Percentiles rank a stretch among this genome's conserved stretches.
Evolutionary conservation across 768 basidiomycete species (phyloP).

Genomic region (Suillus americanus): DNA sequence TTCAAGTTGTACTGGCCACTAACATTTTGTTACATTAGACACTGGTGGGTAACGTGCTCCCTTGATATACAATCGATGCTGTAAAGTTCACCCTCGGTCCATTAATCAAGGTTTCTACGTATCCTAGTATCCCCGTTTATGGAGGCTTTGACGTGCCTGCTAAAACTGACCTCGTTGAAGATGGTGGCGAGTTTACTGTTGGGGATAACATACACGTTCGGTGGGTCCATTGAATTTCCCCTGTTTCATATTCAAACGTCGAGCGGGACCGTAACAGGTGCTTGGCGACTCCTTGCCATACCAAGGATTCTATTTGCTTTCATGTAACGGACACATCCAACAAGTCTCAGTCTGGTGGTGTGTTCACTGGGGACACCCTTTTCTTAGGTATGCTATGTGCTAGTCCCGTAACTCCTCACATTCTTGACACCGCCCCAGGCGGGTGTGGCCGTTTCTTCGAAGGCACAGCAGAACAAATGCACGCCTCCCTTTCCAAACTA

Average conservation of each 20-base stretch:
- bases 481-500: constrained; percentile 65
- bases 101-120: constrained; percentile 38
- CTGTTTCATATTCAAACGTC: neutral
- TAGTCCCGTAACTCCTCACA: neutral
- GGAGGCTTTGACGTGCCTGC: constrained; percentile 78
- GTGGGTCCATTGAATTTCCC: constrained; percentile 31
- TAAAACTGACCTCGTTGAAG: constrained; percentile 72
- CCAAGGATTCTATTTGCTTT: constrained; percentile 95
- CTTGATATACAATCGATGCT: neutral
- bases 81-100: constrained; percentile 17
- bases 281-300: constrained; percentile 90
- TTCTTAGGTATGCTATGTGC: constrained; percentile 47
- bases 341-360: constrained; percentile 58
- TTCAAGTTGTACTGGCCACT: neutral
- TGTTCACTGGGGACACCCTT: constrained; percentile 95
- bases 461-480: constrained; percentile 79
- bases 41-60: constrained; percentile 26
- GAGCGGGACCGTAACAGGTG: constrained; percentile 45
- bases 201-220: constrained; percentile 61
- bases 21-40: constrained; percentile 18
- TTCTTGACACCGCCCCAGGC: constrained; percentile 32
- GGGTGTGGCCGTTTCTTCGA: constrained; percentile 97
- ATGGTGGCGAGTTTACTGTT: constrained; percentile 79
- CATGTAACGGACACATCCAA: constrained; percentile 56
- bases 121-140: constrained; percentile 57